Base-by-base conservation (phyloP, 148 eudicot species). In the Pharnaceum exiguum region DNA sequence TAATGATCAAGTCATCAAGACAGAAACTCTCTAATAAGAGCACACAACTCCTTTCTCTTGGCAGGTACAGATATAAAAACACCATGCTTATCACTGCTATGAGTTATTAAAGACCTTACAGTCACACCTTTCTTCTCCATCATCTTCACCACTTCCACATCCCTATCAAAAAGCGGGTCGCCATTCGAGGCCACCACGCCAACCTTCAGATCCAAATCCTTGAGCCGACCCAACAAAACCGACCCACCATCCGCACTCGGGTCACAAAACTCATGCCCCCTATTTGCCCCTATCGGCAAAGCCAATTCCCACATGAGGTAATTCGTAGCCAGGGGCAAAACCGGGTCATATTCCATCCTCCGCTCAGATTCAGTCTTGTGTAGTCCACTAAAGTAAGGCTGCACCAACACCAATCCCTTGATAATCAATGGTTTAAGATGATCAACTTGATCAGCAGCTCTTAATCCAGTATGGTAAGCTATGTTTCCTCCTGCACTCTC, bases 261-360 rank as follows among this genome's bases (percentile, higher is more conserved):
- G 46, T 75, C 42, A 15, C 67, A 69, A 57, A 65, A 77, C 70
- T 40, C 64, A 29, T 84, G 78, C 27, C 74, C 71, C 1, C 82
- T 69, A 40, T 70, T 71, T 11, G 68, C 69, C 6, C 84, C 80
- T 0, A 21, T 10, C 0, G 90, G 84, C 61, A 84, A 70, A 1
- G 68, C 59, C 10, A 84, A 37, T 2, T 81, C 78, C 90, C 90
- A 84, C 30, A 74, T 32, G 5, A 76, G 19, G 39, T 84, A 86
- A 35, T 42, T 70, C 0, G 65, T 72, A 3, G 40, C 46, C 10
- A 80, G 18, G 0, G 89, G 82, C 21, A 76, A 40, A 12, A 64
- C 17, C 51, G 43, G 43, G 43, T 75, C 77, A 12, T 74, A 37
- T 2, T 44, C 72, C 7, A 57, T 26, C 29, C 74, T 66, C 10